These are phyloP conservation scores for Betula pendula DNA, from an alignment of 306 rosid genomes.

Conservation along the genomic window DNA sequence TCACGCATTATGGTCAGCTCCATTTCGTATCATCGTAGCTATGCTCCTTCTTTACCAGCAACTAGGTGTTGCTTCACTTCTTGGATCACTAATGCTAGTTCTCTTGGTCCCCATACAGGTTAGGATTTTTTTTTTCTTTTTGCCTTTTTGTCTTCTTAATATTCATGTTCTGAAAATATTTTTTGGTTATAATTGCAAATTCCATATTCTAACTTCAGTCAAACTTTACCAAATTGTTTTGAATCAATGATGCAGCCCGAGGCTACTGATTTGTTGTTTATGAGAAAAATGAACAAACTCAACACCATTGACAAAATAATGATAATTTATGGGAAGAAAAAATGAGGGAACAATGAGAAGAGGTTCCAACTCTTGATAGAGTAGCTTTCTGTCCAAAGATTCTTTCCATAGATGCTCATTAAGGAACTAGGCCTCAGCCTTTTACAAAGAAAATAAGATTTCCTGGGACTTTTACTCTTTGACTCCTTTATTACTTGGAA, in stretches of 20 bases:
- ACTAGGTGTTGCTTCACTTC: constrained; percentile 83
- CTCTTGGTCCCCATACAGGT: constrained; percentile 78
- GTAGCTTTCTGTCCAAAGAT: neutral
- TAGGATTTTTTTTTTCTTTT: constrained; percentile 9
- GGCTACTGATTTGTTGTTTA: neutral
- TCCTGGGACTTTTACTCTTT: neutral
- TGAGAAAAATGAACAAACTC: neutral
- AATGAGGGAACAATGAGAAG: neutral
- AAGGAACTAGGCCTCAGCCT: neutral
- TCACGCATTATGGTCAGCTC: constrained; percentile 89
- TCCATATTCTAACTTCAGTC: neutral
- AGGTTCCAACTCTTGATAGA: neutral
- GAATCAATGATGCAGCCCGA: neutral
- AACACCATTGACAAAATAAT: neutral
- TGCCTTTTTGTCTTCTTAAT: neutral
- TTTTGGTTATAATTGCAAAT: neutral
- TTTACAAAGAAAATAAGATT: neutral
- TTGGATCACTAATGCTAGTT: constrained; percentile 65
- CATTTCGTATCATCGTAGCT: constrained; percentile 69
- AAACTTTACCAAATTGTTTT: neutral
- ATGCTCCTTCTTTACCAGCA: constrained; percentile 89
- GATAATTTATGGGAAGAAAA: neutral
- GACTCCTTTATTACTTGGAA: neutral
- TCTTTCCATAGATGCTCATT: neutral
- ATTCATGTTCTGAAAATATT: neutral